A percentile compares a stretch with the other conserved stretches of the same genome.
These are phyloP conservation scores for Gynandropsis gynandra DNA, from an alignment of 345 rosid species.

Conservation along the genomic window DNA sequence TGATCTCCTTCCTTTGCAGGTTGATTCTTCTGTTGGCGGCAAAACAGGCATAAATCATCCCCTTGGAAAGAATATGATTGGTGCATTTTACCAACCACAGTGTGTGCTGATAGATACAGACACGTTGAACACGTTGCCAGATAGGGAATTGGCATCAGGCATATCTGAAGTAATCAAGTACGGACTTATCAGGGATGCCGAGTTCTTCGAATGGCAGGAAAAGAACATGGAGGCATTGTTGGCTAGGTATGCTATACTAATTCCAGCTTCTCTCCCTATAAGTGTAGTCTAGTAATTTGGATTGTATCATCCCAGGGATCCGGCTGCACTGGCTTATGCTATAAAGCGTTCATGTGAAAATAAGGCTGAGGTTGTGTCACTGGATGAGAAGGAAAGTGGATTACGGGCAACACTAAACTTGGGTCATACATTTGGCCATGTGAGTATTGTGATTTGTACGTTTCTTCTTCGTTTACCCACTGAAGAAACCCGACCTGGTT, in stretches of 20 bases:
- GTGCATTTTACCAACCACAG: conserved; percentile 98
- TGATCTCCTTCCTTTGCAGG: conserved; percentile 43
- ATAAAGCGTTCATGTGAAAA: no score
- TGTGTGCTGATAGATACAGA: conserved; percentile 86
- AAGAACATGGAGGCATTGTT: conserved; percentile 61
- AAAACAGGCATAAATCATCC: conserved; percentile 91
- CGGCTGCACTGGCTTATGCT: conserved; percentile 70
- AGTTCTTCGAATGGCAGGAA: conserved; percentile 96
- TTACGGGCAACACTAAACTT: conserved; percentile 85
- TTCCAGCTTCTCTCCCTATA: conserved; percentile 7
- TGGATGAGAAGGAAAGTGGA: conserved; percentile 96
- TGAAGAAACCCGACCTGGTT: no score
- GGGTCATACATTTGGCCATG: conserved; percentile 99
- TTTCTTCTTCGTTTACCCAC: conserved; percentile 1
- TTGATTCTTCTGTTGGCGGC: conserved; percentile 98
- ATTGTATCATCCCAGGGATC: conserved; percentile 75
- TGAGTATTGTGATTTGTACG: conserved; percentile 30
- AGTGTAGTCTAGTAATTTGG: conserved; percentile 1
- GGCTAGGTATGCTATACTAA: conserved; percentile 48
- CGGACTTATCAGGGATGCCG: conserved; percentile 91
- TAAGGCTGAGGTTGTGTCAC: conserved; percentile 95
- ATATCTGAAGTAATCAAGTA: conserved; percentile 90
- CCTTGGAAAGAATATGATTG: conserved; percentile 94
- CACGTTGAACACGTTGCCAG: conserved; percentile 80
- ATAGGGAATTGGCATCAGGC: conserved; percentile 92